Conservation (phyloP, 2,329 filamentous ascomycete species). For the Fusarium graminum region DNA sequence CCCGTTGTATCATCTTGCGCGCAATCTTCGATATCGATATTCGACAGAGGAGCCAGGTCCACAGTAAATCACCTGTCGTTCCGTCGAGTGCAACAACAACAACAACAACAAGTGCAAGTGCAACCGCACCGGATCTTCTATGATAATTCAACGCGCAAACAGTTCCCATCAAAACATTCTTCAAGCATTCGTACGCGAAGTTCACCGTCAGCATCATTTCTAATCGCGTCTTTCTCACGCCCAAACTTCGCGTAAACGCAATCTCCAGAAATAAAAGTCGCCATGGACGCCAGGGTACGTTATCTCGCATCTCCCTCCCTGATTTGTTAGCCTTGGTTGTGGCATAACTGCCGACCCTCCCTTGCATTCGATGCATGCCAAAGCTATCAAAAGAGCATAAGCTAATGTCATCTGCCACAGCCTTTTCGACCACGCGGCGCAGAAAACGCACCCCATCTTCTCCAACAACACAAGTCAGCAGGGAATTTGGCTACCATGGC, state of each 20-base stretch:
- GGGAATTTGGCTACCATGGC: conserved; percentile 63
- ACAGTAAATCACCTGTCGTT: conserved; percentile 24
- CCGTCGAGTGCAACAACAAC: conserved; percentile 1
- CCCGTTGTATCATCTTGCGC: conserved; percentile 21
- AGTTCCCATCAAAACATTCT: conserved; percentile 28
- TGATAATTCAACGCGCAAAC: conserved; percentile 39
- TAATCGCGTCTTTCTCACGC: conserved; percentile 44
- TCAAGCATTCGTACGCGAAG: conserved; percentile 31
- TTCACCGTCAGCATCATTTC: conserved; percentile 16
- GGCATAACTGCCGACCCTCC: conserved; percentile 26
- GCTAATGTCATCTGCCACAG: conserved; percentile 49
- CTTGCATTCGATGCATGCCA: conserved; percentile 33
- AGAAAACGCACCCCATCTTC: conserved; percentile 66
- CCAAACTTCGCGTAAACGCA: conserved; percentile 28
- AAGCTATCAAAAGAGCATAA: conserved; percentile 8
- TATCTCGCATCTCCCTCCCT: conserved; percentile 28
- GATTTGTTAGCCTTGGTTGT: conserved; percentile 2
- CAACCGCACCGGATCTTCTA: conserved; percentile 37
- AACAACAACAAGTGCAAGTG: neutral
- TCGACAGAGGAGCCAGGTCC: conserved; percentile 9
- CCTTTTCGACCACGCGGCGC: conserved; percentile 62
- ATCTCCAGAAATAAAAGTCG: conserved; percentile 37
- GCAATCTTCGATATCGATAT: conserved; percentile 21
- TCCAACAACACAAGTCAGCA: conserved; percentile 87
- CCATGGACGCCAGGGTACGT: conserved; percentile 56